Evolutionary conservation across 148 eudicot genomes (phyloP).

Genomic region (Fagopyrum homotropicum): DNA sequence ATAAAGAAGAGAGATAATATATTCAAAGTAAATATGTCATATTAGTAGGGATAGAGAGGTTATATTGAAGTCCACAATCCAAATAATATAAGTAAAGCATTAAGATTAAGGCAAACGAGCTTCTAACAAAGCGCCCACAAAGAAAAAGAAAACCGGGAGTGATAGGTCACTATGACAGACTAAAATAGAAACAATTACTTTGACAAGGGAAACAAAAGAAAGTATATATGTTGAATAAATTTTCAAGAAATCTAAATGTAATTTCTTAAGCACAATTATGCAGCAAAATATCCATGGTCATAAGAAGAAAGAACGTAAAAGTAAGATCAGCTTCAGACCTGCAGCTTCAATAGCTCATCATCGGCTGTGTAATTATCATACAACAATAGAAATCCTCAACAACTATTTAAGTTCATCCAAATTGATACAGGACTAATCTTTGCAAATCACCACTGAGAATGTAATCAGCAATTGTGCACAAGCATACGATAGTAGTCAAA

Average conservation of each 20-base stretch:
- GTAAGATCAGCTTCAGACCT: not conserved
- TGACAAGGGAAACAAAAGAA: too few relatives aligned
- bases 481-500: not conserved
- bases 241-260: not conserved
- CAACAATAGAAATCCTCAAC: not conserved
- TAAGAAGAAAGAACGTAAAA: not conserved
- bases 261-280: too few relatives aligned
- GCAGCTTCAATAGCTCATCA: not conserved
- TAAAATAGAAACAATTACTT: not conserved
- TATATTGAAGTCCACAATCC: not conserved
- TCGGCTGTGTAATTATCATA: not conserved
- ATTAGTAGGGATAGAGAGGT: not conserved
- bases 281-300: not conserved
- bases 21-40: not conserved
- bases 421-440: not conserved
- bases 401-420: not conserved
- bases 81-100: too few relatives aligned
- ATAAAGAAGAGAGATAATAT: not conserved
- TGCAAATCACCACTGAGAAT: not conserved
- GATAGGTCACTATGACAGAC: not conserved
- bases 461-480: not conserved
- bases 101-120: too few relatives aligned
- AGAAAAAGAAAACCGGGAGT: not conserved
- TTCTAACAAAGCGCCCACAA: not conserved
- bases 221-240: too few relatives aligned